These are phyloP conservation scores for Fusarium citri DNA, from an alignment of 2,329 filamentous ascomycete species.

Conservation along the genomic window DNA sequence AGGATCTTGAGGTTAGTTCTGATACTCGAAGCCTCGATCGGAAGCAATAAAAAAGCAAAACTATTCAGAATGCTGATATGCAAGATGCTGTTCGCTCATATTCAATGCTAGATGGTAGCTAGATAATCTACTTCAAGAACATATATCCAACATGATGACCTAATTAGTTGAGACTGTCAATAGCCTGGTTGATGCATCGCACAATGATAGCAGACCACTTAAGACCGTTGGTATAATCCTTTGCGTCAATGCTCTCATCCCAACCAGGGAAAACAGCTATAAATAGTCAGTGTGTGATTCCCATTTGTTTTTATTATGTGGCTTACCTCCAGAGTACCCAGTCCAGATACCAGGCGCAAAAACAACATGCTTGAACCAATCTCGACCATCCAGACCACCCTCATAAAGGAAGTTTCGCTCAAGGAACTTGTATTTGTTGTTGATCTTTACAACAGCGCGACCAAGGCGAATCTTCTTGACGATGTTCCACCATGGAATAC, in stretches of 20 bases:
- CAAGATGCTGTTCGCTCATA: neutral
- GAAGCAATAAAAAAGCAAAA: no score
- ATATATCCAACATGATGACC: neutral
- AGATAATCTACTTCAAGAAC: neutral
- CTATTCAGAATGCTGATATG: neutral
- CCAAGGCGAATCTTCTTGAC: slow-evolving; percentile 74
- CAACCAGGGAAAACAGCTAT: slow-evolving; percentile 71
- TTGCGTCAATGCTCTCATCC: slow-evolving; percentile 70
- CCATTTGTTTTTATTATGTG: neutral
- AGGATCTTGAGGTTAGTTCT: neutral
- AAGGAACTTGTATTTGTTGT: slow-evolving; percentile 84
- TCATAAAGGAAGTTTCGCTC: slow-evolving; percentile 84
- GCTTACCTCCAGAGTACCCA: slow-evolving; percentile 82
- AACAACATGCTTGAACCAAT: slow-evolving; percentile 95
- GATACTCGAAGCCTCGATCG: neutral
- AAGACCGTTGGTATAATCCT: slow-evolving; percentile 67
- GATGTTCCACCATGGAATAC: slow-evolving; percentile 84
- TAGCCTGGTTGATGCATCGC: slow-evolving; percentile 60
- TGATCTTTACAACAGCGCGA: slow-evolving; percentile 73
- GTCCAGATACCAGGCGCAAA: slow-evolving; percentile 94
- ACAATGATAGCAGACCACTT: slow-evolving; percentile 71
- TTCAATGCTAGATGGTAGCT: neutral
- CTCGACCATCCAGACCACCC: slow-evolving; percentile 79
- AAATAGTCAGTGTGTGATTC: neutral
- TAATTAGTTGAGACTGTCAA: slow-evolving; percentile 50